Conservation (phyloP, 1,139 yeast species). For the Sugiyamaella xylanicola region DNA sequence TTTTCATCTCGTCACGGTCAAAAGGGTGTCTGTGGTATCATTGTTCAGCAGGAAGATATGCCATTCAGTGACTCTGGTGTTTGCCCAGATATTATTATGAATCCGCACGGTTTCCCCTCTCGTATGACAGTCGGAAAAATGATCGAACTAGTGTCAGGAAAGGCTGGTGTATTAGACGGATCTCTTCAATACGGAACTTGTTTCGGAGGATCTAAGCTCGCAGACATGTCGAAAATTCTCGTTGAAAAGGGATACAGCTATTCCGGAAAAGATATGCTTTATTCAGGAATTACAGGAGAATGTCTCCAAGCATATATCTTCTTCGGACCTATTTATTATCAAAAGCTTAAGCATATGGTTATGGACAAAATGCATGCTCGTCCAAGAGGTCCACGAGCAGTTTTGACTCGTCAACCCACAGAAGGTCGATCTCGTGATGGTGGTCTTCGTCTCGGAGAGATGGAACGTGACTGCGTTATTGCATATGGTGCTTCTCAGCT, state of each 20-base stretch:
- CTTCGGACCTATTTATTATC: slow-evolving; percentile 98
- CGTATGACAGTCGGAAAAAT: slow-evolving; percentile 99
- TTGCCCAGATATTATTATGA: slow-evolving; percentile 94
- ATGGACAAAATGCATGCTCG: slow-evolving; percentile 99
- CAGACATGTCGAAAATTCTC: slow-evolving; percentile 91
- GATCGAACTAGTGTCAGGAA: slow-evolving; percentile 95
- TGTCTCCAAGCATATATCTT: slow-evolving; percentile 95
- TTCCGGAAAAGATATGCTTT: slow-evolving; percentile 96
- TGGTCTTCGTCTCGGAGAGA: slow-evolving; percentile 97
- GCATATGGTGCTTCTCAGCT: slow-evolving; percentile 99
- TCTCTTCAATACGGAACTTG: slow-evolving; percentile 94
- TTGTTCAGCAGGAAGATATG: slow-evolving; percentile 93
- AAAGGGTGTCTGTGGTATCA: slow-evolving; percentile 98
- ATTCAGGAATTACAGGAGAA: slow-evolving; percentile 98
- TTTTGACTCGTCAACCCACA: slow-evolving; percentile 96
- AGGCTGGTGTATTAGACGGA: slow-evolving; percentile 96
- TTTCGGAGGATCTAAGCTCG: slow-evolving; percentile 94
- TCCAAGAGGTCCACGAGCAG: slow-evolving; percentile 99
- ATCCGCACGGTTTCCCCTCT: slow-evolving; percentile 99
- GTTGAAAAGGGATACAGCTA: slow-evolving; percentile 92
- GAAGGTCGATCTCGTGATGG: slow-evolving; percentile 99
- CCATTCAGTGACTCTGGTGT: slow-evolving; percentile 93
- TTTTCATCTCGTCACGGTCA: slow-evolving; percentile 98
- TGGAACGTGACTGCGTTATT: slow-evolving; percentile 99
- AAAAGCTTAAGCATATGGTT: slow-evolving; percentile 98